Base-by-base conservation (phyloP, 495 filamentous ascomycete genomes). In the Penicillium turbatum region DNA sequence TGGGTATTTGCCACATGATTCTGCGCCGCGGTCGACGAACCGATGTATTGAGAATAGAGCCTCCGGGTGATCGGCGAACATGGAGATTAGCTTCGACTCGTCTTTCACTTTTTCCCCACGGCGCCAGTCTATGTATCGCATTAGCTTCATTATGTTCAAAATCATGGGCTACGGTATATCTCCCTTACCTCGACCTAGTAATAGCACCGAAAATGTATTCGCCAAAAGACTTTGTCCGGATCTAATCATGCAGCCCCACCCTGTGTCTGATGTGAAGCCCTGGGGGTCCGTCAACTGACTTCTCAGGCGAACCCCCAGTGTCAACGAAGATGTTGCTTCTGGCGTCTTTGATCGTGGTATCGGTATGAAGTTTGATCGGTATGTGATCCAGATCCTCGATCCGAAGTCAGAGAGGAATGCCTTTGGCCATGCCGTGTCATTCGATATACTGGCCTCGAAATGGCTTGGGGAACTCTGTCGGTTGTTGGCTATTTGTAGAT, bases 181-280 rank as follows among this genome's bases (percentile, higher is more conserved):
- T 32, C 10, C 21, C 21, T 45, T 5, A 90, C 90, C 88, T 79
- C 93, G 84, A 5, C 93, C 93, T 29, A 96, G 73, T 42, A 75
- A 75, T 34, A 92, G 69, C 19, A 86, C 79, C 10, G 79, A 65
- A 49, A 97, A 72, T 5, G 92, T 79, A 66, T 97, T 97, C 32
- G 92, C 93, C 30, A 99, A 74, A 13, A 99, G 75, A 60, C 89
- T 89, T 72, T 99, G 95, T 10, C 93, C 95, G 0, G 92, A 96
- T 60, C 95, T 79, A 58, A 99, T 97, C 95, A 99, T 99, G 63
- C 95, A 99, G 1, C 95, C 95, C 91, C 95, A 99, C 31, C 93
- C 93, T 0, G 89, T 89, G 69, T 99, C 95, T 2, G 89, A 92
- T 17, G 89, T 86, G 72, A 99, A 99, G 16, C 90, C 92, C 21